Base-by-base conservation (phyloP, 352 stramenopile species). In the Pythium guiyangense region DNA sequence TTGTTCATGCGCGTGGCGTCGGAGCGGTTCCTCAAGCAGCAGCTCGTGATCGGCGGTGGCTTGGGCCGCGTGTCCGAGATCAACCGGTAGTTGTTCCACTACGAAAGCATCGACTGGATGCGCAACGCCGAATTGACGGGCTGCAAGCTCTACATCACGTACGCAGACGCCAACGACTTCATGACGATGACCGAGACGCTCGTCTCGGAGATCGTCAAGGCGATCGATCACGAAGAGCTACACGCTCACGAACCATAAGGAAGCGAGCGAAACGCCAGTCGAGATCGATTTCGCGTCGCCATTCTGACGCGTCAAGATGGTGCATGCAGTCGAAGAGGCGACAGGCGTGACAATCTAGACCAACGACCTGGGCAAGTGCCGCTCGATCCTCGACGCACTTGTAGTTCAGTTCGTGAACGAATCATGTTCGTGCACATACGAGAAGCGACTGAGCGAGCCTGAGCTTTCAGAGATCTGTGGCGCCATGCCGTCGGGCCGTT, bases 21-120 rank as follows among this genome's bases (percentile, higher is more conserved):
- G 1, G 97, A 99, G 73, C 77, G 99, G 43, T 97, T 98, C 73
- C 68, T 99, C 57, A 99, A n/a, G n/a, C n/a, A 99, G 79, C 79
- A 97, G 55, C 70, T 99, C 20, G 91, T 99, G 27, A 97, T 99
- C 62, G 97, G 97, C 42, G n/a, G n/a, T n/a, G 97, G 97, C 54
- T 94, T 99, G 34, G 94, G 99, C 52, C 84, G 91, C 52, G 97
- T 99, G 22, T 99, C 98, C 74, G 97, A 99, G n/a, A n/a, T n/a
- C n/a, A n/a, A n/a, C n/a, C n/a, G n/a, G n/a, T n/a, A n/a, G n/a
- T n/a, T n/a, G n/a, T n/a, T 99, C 75, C 96, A 97, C n/a, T n/a
- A n/a, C n/a, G n/a, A n/a, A n/a, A 96, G 97, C 49, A 97, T 99
- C 46, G 96, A 96, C 40, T 86, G 96, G 17, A 92, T 94, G 53